Evolutionary conservation across 352 stramenopile genomes (phyloP), one percentile per base, ranked within the genome.

Genomic region (Globisporangium parvum): DNA sequence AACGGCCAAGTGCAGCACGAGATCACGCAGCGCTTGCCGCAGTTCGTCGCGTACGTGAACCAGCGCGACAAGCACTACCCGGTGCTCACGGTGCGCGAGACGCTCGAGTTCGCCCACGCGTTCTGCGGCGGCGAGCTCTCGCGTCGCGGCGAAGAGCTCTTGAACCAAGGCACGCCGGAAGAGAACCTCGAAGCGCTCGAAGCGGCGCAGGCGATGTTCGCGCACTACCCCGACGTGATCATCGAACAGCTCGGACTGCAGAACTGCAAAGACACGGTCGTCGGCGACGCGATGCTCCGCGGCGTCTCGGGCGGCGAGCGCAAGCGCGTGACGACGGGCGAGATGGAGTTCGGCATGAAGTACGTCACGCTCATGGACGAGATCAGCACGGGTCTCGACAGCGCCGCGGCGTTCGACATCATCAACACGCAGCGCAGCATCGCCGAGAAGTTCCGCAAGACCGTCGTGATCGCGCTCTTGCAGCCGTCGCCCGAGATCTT

Each of bases 371-470:
- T 91, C 37, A 80, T 83, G 62, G 92, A 98, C 63, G 83, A 95
- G 68, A 96, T 98, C 61, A 93, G 76, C 48, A 98, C 89, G 3
- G 93, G 93, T 6, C 71, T 98, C 10, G 92, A 98, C 70, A 81
- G 76, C 31, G 78, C 88, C 3, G 94, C 88, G 0, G 95, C 91
- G 1, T 96, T 75, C 58, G 91, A 98, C 54, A 98, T 98, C 64
- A 81, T 89, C 62, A 79, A 72, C 21, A 66, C 82, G 3, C 59
- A 96, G 20, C 68, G 60, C 11, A 66, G 73, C 56, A 66, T 77
- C 24, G 73, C 72, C 18, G 63, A 80, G 59, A 75, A 46, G 15
- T 51, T 75, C 10, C 52, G 57, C 14, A 52, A 56, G 20, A 80
- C 68, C 0, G 26, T 63, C 12, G 68, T 85, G n/a, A 63, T 93